Percentiles rank a stretch among this genome's conserved stretches.
phyloP scores from a whole-genome alignment of 2,329 filamentous ascomycete genomes.

The Aspergillus ibericus region DNA sequence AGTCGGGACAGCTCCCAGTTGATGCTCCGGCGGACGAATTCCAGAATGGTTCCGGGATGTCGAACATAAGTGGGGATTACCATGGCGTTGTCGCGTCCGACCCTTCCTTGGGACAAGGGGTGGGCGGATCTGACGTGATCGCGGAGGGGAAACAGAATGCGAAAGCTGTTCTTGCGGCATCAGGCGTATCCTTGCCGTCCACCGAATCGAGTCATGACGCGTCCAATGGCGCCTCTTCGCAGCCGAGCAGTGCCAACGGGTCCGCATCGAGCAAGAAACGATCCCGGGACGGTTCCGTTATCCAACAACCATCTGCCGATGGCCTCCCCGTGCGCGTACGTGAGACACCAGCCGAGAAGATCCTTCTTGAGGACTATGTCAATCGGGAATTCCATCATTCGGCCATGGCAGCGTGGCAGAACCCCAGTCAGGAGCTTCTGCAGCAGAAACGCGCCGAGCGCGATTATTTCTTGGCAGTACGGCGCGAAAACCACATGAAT shows the following conservation, averaged over 20 bases:
- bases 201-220: constrained; percentile 31
- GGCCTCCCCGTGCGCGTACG: constrained; percentile 36
- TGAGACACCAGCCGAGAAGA: constrained; percentile 48
- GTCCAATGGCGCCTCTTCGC: constrained; percentile 29
- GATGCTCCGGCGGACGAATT: constrained; percentile 24
- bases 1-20: constrained; percentile 23
- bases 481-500: constrained; percentile 59
- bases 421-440: constrained; percentile 58
- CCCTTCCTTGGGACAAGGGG: constrained; percentile 23
- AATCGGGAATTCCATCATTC: constrained; percentile 63
- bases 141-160: constrained; percentile 62
- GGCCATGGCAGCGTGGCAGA: constrained; percentile 53
- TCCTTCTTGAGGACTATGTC: constrained; percentile 64
- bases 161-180: constrained; percentile 58
- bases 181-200: constrained; percentile 36
- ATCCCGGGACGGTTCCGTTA: constrained; percentile 59
- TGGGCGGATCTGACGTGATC: constrained; percentile 47
- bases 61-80: constrained; percentile 19
- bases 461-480: constrained; percentile 66
- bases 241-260: constrained; percentile 49
- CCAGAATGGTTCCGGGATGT: constrained; percentile 28
- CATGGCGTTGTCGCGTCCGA: constrained; percentile 23
- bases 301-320: constrained; percentile 42
- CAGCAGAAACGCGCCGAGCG: constrained; percentile 66
- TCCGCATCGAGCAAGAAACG: constrained; percentile 55